Conservation (phyloP, 139 green algal species). For the Tetradesmus lagerheimii region DNA sequence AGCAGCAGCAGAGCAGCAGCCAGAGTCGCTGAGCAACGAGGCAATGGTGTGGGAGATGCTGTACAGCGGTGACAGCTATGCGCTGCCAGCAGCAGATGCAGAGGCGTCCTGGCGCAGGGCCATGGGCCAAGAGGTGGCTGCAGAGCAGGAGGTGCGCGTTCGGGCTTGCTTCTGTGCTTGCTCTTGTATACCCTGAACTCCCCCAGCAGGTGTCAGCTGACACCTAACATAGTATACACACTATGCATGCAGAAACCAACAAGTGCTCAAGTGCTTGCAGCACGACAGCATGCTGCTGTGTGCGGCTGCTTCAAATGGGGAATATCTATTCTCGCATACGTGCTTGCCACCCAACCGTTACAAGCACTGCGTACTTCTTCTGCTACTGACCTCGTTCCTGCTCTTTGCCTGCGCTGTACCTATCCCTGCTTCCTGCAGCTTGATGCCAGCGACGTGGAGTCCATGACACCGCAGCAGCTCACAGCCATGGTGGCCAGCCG, state of each 20-base stretch:
- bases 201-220: background rate
- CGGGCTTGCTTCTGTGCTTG: background rate
- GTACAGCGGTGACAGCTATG: constrained; percentile 65
- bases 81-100: constrained; percentile 65
- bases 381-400: background rate
- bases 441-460: constrained; percentile 8
- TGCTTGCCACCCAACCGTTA: no score
- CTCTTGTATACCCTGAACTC: background rate
- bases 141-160: background rate
- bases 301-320: no score
- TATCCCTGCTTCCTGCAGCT: constrained; percentile 17
- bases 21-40: constrained; percentile 60
- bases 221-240: no score
- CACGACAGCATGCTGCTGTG: no score
- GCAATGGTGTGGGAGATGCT: constrained; percentile 81
- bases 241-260: no score
- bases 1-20: background rate
- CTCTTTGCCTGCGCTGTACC: background rate
- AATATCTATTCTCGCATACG: no score
- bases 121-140: background rate
- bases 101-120: constrained; percentile 67
- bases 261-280: no score
- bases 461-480: constrained; percentile 42
- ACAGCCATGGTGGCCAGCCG: constrained; percentile 50
- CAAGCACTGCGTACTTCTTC: background rate